Conservation (phyloP, 2,329 filamentous ascomycete species). For the Polytolypa hystricis region DNA sequence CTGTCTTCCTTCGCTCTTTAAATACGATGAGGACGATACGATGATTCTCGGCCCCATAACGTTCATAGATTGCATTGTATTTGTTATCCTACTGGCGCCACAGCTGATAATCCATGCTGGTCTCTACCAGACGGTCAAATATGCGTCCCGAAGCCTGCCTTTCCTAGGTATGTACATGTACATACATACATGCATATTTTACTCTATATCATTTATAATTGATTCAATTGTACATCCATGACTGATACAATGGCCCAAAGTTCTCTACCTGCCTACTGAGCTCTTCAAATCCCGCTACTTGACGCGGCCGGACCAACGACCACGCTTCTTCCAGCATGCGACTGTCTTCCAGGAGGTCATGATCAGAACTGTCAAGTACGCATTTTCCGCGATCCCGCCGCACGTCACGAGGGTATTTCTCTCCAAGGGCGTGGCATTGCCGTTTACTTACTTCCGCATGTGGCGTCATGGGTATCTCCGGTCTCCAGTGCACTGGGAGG, state of each 20-base stretch:
- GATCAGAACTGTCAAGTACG: background rate
- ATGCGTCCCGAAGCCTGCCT: background rate
- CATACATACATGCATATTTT: too few relatives aligned
- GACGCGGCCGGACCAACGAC: too few relatives aligned
- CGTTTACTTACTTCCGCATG: conserved; percentile 66
- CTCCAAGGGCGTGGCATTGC: conserved; percentile 58
- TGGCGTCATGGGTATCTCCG: conserved; percentile 56
- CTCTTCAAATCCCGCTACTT: too few relatives aligned
- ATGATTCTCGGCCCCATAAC: background rate
- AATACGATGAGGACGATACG: background rate
- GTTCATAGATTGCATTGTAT: background rate
- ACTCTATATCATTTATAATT: too few relatives aligned
- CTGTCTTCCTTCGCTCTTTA: too few relatives aligned
- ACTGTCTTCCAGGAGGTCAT: background rate
- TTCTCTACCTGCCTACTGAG: too few relatives aligned
- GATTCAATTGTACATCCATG: too few relatives aligned
- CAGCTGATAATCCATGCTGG: background rate
- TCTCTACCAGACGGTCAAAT: background rate
- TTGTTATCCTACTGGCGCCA: background rate
- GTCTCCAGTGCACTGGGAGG: conserved; percentile 54
- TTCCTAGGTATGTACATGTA: background rate
- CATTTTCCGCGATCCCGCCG: background rate
- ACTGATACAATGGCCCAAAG: too few relatives aligned
- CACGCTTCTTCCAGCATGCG: background rate
- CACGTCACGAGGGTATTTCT: conserved; percentile 56